Base-by-base conservation (phyloP, 768 basidiomycete genomes). In the Exidia glandulosa region DNA sequence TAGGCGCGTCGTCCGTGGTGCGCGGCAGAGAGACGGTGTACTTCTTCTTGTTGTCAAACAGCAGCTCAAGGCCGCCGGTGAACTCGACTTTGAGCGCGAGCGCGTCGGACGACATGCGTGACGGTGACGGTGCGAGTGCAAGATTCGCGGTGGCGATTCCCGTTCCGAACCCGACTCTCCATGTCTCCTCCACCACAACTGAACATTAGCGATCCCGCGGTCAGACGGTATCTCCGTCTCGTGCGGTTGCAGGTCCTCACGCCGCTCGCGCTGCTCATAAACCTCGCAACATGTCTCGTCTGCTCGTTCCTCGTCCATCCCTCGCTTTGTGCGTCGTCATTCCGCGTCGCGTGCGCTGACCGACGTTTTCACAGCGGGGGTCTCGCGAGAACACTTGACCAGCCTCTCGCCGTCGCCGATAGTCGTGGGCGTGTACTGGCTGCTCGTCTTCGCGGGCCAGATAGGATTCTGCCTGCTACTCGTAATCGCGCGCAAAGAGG, bases 401-500 rank as follows among this genome's bases (percentile, higher is more conserved):
- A 76, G 90, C 6, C 79, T 95, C 56, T 86, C 88, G 0, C 91
- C 94, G 0, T 76, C 81, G 13, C 75, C 78, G 0, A 69, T 69
- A 0, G 72, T 84, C 61, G 80, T 90, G 31, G 80, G 79, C 1
- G 66, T 79, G 6, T 90, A 90, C 67, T 74, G 88, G 12, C 67
- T 80, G 1, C 73, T 77, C 2, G 75, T 90, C 63, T 89, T 81
- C 62, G 66, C 84, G 7, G 78, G 78, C 0, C 85, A 88, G 71
- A 77, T 96, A 55, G 92, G 88, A 1, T 94, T 94, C 68, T 94
- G 93, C 63, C 62, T 90, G 13, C 73, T 93, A 19, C 79, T 97
- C 3, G 81, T 92, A 1, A 64, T 87, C 0, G 83, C 85, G 0
- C 77, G 79, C 47, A 90, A 84, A 62, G 76, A 81, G 0, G 90